A percentile compares a stretch with the other conserved stretches of the same genome.
Conservation (phyloP, 2,329 filamentous ascomycete genomes). For the Xylariaceae sp. region DNA sequence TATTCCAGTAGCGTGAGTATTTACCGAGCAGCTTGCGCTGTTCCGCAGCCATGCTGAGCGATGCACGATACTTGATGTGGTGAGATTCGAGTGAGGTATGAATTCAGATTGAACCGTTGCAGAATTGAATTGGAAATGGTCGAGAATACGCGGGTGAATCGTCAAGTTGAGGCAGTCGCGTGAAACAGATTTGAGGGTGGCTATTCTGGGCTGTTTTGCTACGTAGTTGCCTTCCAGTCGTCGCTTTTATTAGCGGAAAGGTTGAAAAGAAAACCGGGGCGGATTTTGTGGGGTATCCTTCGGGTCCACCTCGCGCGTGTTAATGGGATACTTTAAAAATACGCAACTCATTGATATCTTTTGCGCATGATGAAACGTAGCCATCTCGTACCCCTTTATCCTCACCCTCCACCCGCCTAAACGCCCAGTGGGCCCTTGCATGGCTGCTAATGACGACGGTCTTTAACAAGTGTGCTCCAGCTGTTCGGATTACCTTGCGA, state of each 20-base stretch:
- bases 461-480: neutral
- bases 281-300: neutral
- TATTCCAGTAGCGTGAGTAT: constrained; percentile 19
- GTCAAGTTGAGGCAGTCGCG: neutral
- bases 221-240: neutral
- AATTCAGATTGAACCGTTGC: neutral
- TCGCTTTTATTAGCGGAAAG: neutral
- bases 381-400: neutral
- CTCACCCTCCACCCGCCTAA: neutral
- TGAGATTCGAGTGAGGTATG: neutral
- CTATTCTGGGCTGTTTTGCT: neutral
- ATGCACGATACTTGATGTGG: neutral
- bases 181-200: neutral
- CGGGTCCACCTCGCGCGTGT: neutral
- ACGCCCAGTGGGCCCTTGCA: neutral
- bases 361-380: too few relatives aligned
- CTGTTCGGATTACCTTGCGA: neutral
- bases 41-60: constrained; percentile 75
- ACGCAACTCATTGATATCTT: neutral
- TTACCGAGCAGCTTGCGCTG: constrained; percentile 88
- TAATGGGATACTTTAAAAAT: neutral
- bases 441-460: neutral
- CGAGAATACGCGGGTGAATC: too few relatives aligned
- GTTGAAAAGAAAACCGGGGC: neutral
- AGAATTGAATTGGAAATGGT: too few relatives aligned